Percentiles rank a stretch among this genome's conserved stretches.
Evolutionary conservation across 768 basidiomycete genomes (phyloP).

Genomic region (Lactarius tabidus): DNA sequence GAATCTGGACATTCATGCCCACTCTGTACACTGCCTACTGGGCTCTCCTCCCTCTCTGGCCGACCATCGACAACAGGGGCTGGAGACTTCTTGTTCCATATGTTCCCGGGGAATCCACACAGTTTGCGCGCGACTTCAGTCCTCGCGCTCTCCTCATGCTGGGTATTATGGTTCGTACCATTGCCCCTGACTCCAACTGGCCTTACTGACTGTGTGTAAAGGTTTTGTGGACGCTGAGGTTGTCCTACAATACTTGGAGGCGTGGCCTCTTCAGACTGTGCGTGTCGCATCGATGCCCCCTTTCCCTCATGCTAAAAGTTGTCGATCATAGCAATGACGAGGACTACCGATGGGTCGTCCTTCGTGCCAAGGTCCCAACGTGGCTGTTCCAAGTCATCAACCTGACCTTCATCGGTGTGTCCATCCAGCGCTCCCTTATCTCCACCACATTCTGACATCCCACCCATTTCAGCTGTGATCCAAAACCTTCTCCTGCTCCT

Average conservation of each 20-base stretch:
- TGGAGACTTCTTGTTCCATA: conserved; percentile 51
- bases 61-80: conserved; percentile 27
- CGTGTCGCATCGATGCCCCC: conserved; percentile 28
- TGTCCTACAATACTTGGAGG: conserved; percentile 79
- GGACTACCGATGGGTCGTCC: conserved; percentile 87
- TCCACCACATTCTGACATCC: not conserved
- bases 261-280: conserved; percentile 77
- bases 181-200: not conserved
- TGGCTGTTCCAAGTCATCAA: conserved; percentile 60
- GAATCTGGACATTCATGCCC: conserved; percentile 70
- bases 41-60: conserved; percentile 67
- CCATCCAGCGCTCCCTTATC: not conserved
- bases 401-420: conserved; percentile 65
- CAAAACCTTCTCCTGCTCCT: conserved; percentile 81
- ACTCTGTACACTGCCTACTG: conserved; percentile 80
- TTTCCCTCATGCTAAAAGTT: not conserved
- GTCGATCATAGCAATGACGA: conserved; percentile 57
- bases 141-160: conserved; percentile 76
- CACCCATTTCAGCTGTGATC: conserved; percentile 43
- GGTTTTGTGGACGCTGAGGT: conserved; percentile 60
- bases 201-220: conserved; percentile 17
- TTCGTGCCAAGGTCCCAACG: conserved; percentile 55
- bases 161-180: conserved; percentile 48
- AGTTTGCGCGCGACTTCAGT: conserved; percentile 46
- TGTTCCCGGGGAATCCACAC: conserved; percentile 44